Base-by-base conservation (phyloP, 176 grass and related monocot species). In the Carex scoparia region DNA sequence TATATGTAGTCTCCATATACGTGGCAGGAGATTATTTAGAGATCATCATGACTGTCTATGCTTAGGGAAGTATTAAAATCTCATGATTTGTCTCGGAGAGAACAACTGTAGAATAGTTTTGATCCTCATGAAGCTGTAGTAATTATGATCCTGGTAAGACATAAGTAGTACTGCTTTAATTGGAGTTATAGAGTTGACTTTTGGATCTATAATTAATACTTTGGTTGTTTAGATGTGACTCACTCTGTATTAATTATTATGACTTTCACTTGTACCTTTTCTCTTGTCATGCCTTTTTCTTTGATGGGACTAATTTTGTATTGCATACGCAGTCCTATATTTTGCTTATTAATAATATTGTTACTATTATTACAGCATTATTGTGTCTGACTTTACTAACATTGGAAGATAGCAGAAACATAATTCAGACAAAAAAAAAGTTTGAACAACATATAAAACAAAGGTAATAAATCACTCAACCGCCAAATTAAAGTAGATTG, bases 221-320 rank as follows among this genome's bases (percentile, higher is more conserved):
- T 81, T 64, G 48, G 31, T 62, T 46, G 12, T 30, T 62, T 81
- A 33, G 18, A 48, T 32, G 37, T 65, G 54, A 48, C 58, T 81
- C 1, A 16, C 15, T 9, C 13, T 15, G 23, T 28, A 76, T 79
- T 49, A 49, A 79, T 81, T 13, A 33, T 7, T 40, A 32, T 61
- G 30, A 46, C 15, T 65, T 64, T 61, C 1, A 81, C 4, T 31
- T 79, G 19, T 64, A 38, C 8, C 16, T 79, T 13, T 31, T 12
- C 61, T 63, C 11, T 53, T 51, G 10, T 12, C 18, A 62, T 42
- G 13, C 7, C 7, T 65, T 48, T 30, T 14, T 35, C 28, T 64
- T 38, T 81, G 59, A 81, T 81, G 58, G 58, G 59, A 81, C 73
- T 55, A 2, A 76, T 31, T 77, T 55, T 31, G 38, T 55, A 16